phyloP scores from a whole-genome alignment of 23 red algal genomes.

The Chondrus crispus region DNA sequence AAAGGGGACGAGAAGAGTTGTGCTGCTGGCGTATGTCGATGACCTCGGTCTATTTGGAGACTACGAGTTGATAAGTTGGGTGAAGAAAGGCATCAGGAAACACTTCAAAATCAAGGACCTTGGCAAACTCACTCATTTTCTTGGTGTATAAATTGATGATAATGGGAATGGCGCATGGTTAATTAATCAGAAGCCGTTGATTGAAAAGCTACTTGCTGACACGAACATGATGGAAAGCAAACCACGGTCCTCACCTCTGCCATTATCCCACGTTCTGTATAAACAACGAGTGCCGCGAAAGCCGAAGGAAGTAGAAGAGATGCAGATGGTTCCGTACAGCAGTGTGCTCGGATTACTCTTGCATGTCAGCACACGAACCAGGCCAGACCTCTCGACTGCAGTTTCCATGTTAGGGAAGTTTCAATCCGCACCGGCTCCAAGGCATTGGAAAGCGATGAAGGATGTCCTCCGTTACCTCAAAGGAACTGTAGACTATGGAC shows the following conservation, averaged over 20 bases:
- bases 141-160: not conserved
- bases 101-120: not conserved
- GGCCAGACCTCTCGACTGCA: not conserved
- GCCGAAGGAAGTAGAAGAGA: not conserved
- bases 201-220: not conserved
- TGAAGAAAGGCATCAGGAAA: not conserved
- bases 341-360: not conserved
- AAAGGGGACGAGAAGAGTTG: not conserved
- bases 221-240: slow-evolving; percentile 1
- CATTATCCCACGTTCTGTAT: not conserved
- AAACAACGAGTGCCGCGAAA: not conserved
- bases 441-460: not conserved
- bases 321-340: not conserved
- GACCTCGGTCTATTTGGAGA: not conserved
- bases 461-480: not conserved
- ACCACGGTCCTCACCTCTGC: not conserved
- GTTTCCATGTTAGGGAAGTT: slow-evolving; percentile 20
- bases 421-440: not conserved
- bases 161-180: too few relatives aligned
- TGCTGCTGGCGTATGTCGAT: not conserved
- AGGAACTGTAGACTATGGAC: not conserved
- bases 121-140: not conserved
- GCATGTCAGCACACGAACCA: not conserved
- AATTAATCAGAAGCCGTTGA: not conserved
- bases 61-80: not conserved